phyloP scores from a whole-genome alignment of 179 eudicot species.

The Beta lomatogona region DNA sequence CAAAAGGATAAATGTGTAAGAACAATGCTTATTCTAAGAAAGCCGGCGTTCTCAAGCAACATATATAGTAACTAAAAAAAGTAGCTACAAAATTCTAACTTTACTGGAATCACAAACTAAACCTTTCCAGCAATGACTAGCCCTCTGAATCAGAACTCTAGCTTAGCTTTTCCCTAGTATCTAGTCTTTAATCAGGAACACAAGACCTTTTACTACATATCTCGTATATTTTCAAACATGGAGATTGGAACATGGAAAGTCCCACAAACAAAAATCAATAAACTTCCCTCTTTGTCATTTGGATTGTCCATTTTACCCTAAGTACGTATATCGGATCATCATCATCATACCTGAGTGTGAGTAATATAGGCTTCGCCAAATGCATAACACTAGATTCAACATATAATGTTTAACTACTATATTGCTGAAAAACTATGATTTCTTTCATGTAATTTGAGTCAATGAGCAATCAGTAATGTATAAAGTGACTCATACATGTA shows the following conservation, averaged over 20 bases:
- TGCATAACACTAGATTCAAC: too few relatives aligned
- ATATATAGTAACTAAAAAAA: constrained; percentile 8
- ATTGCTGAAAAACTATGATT: too few relatives aligned
- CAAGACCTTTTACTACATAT: neutral
- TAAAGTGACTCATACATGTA: too few relatives aligned
- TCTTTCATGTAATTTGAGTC: too few relatives aligned
- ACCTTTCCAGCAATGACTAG: constrained; percentile 12
- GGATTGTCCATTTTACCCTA: too few relatives aligned
- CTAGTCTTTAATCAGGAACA: constrained; percentile 18
- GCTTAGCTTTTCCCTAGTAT: constrained; percentile 10
- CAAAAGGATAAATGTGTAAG: constrained; percentile 6
- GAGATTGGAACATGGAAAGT: neutral
- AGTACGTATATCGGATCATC: too few relatives aligned
- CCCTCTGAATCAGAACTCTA: neutral
- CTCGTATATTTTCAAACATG: neutral
- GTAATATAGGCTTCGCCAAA: too few relatives aligned
- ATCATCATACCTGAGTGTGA: too few relatives aligned
- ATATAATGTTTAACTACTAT: too few relatives aligned
- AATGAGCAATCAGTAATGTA: too few relatives aligned
- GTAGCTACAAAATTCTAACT: neutral
- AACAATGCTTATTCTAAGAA: constrained; percentile 12
- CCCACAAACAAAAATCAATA: too few relatives aligned
- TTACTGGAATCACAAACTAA: constrained; percentile 18
- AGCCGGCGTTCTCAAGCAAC: constrained; percentile 9
- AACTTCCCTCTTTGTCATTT: too few relatives aligned